Conservation (phyloP, 2,329 filamentous ascomycete genomes). For the Claviceps fusiformis region DNA sequence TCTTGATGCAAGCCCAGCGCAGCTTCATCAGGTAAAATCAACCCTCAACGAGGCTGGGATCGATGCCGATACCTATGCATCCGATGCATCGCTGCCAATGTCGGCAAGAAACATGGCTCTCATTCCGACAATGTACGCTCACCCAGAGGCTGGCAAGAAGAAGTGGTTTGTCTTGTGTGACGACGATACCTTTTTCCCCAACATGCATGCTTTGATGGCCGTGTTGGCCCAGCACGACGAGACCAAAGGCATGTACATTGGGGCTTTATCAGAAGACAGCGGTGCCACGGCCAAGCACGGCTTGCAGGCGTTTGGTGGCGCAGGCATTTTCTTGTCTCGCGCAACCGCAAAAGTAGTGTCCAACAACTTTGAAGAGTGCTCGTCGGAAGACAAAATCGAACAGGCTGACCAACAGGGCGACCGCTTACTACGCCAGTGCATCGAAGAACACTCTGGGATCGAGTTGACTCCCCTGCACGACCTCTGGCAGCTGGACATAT, state of each 20-base stretch:
- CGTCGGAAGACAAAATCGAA: conserved; percentile 17
- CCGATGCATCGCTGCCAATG: conserved; percentile 32
- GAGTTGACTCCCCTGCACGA: conserved; percentile 40
- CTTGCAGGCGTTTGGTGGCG: conserved; percentile 49
- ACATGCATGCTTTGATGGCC: conserved; percentile 37
- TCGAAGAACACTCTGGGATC: conserved; percentile 46
- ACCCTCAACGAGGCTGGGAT: conserved; percentile 34
- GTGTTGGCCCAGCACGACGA: conserved; percentile 38
- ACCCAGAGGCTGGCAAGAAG: conserved; percentile 30
- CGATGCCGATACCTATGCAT: conserved; percentile 41
- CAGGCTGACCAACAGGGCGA: conserved; percentile 3
- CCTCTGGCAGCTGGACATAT: conserved; percentile 47
- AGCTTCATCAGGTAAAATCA: conserved; percentile 32
- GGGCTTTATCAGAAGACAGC: conserved; percentile 46
- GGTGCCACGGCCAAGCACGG: conserved; percentile 45
- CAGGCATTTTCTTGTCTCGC: conserved; percentile 46
- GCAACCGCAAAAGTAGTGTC: conserved; percentile 31
- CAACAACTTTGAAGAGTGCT: conserved; percentile 29
- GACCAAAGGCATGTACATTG: conserved; percentile 37
- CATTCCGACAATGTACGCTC: conserved; percentile 38
- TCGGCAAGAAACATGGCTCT: conserved; percentile 42
- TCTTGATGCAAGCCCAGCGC: conserved; percentile 34
- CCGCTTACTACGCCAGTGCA: conserved; percentile 23
- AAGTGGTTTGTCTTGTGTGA: conserved; percentile 50
- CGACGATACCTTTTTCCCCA: conserved; percentile 51